A percentile compares a stretch with the other conserved stretches of the same genome.
phyloP scores from a whole-genome alignment of 129 eudicot genomes.

The Chrysanthemum makinoi region DNA sequence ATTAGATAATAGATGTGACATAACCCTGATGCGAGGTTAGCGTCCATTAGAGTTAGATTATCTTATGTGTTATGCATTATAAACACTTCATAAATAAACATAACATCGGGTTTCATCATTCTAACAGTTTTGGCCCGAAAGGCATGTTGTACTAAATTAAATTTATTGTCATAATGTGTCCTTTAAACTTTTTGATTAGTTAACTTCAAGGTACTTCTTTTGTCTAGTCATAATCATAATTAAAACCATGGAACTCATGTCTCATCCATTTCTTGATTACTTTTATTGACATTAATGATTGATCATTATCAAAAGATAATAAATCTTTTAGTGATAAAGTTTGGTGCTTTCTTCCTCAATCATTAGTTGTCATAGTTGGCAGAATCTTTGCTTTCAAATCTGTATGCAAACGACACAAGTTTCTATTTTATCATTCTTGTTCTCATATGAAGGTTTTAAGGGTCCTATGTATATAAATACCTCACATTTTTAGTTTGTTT shows the following conservation, averaged over 20 bases:
- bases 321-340: conserved; percentile 37
- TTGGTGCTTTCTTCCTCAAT: conserved; percentile 64
- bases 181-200: no score
- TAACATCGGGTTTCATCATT: no score
- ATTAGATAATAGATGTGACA: no score
- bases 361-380: conserved; percentile 57
- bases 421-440: conserved; percentile 11
- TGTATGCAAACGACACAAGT: conserved; percentile 33
- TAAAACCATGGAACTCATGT: conserved; percentile 21
- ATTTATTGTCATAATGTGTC: not conserved
- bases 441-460: conserved; percentile 1
- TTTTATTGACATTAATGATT: conserved; percentile 39
- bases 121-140: not conserved
- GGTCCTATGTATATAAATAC: not conserved
- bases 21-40: no score
- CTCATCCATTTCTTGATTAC: conserved; percentile 27
- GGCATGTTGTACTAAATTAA: not conserved
- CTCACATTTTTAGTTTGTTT: not conserved
- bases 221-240: conserved; percentile 23
- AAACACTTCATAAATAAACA: no score
- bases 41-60: no score
- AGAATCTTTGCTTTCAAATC: conserved; percentile 61
- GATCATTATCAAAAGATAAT: conserved; percentile 33
- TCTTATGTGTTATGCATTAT: no score
- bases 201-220: not conserved